These are phyloP conservation scores for Penicillium canescens DNA, from an alignment of 495 filamentous ascomycete species.

Conservation along the genomic window DNA sequence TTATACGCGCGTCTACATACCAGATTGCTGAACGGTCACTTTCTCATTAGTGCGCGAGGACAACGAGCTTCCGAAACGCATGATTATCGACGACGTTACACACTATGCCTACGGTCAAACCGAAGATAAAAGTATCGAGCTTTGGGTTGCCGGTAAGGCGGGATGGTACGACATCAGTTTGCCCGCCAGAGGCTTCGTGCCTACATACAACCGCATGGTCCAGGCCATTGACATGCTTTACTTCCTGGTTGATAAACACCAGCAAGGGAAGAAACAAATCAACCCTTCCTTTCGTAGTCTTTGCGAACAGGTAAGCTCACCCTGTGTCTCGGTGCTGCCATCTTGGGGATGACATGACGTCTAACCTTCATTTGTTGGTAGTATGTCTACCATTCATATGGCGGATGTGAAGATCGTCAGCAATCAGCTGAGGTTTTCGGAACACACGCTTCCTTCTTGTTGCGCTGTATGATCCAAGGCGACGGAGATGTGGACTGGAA, in stretches of 20 bases:
- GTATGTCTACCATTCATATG: constrained; percentile 46
- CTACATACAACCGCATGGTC: constrained; percentile 63
- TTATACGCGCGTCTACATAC: constrained; percentile 12
- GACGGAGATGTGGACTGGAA: constrained; percentile 58
- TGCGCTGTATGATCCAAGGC: constrained; percentile 58
- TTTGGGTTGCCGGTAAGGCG: constrained; percentile 77
- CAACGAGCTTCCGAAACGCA: constrained; percentile 49
- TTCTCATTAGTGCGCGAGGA: constrained; percentile 42
- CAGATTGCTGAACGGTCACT: constrained; percentile 25
- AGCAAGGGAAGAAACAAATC: constrained; percentile 35
- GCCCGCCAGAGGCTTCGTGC: constrained; percentile 59
- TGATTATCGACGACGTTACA: constrained; percentile 63
- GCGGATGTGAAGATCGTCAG: constrained; percentile 44
- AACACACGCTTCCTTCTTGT: constrained; percentile 54
- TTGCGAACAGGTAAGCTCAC: constrained; percentile 43
- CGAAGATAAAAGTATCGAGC: constrained; percentile 55
- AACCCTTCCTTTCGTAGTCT: constrained; percentile 43
- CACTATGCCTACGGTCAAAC: constrained; percentile 71
- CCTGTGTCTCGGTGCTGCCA: background rate
- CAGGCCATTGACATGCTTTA: constrained; percentile 73
- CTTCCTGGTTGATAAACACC: constrained; percentile 56
- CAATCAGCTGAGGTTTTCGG: constrained; percentile 53
- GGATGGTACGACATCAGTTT: constrained; percentile 73
- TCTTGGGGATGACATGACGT: background rate
- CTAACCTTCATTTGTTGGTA: constrained; percentile 17